These are phyloP conservation scores for Sphagnum contortum DNA, from an alignment of 225 moss, liverwort and hornwort species.

Conservation along the genomic window DNA sequence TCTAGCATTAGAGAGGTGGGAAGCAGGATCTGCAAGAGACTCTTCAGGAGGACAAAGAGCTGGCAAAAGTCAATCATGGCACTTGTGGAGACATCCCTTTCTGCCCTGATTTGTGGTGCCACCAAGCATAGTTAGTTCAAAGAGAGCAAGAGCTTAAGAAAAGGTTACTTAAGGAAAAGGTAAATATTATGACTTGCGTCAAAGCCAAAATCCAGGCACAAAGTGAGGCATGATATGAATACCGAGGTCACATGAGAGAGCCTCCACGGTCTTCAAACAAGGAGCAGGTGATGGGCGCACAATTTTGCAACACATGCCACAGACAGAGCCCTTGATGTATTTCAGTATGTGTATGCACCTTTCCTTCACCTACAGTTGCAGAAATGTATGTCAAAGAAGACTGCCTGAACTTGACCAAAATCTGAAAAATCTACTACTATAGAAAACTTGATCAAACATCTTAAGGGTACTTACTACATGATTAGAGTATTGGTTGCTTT, in stretches of 20 bases:
- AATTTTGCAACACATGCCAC: slow-evolving; percentile 12
- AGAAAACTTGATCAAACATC: no score
- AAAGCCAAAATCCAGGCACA: background rate
- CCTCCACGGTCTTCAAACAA: slow-evolving; percentile 42
- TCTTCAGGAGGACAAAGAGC: background rate
- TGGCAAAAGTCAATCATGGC: background rate
- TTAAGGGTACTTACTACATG: no score
- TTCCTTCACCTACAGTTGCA: background rate
- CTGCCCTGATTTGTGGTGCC: background rate
- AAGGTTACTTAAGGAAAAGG: background rate
- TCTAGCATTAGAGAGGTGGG: background rate
- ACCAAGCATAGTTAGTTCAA: background rate
- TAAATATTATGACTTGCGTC: background rate
- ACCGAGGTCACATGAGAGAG: slow-evolving; percentile 49
- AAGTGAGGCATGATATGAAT: background rate
- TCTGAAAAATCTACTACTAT: no score
- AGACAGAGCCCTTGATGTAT: slow-evolving; percentile 4
- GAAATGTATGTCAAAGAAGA: background rate
- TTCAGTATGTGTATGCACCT: slow-evolving; percentile 4
- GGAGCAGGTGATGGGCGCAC: background rate
- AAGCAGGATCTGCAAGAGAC: background rate
- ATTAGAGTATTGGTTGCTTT: no score
- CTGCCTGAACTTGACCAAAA: background rate
- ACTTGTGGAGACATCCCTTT: background rate
- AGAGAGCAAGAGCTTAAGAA: background rate